Conservation (phyloP, 2,329 filamentous ascomycete species). For the Coniochaeta prunicola region DNA sequence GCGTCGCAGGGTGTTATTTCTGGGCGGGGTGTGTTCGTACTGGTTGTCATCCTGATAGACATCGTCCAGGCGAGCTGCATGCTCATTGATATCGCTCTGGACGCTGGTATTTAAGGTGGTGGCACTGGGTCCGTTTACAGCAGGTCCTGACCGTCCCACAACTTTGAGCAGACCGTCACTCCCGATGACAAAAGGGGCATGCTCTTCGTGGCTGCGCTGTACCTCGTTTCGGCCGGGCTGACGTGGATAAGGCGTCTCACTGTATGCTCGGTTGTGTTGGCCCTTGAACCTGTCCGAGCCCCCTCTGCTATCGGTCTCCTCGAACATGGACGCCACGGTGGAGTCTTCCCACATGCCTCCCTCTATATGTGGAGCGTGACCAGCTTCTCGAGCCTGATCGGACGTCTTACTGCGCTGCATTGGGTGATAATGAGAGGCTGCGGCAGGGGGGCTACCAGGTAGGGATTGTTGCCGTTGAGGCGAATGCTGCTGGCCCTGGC, state of each 20-base stretch:
- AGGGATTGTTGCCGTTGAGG: conserved; percentile 10
- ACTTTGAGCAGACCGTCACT: conserved; percentile 31
- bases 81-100: conserved; percentile 12
- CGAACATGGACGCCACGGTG: conserved; percentile 25
- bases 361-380: conserved; percentile 10
- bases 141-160: conserved; percentile 11
- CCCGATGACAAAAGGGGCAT: conserved; percentile 23
- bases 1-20: conserved; percentile 17
- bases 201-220: conserved; percentile 11
- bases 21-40: conserved; percentile 19
- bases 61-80: conserved; percentile 12
- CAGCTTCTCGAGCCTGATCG: conserved; percentile 15
- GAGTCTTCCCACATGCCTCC: conserved; percentile 28
- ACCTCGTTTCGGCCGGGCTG: conserved; percentile 7
- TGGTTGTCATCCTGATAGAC: conserved; percentile 16
- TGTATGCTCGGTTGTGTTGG: conserved; percentile 14
- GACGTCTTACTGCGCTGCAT: conserved; percentile 17
- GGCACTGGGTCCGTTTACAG: conserved; percentile 12
- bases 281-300: conserved; percentile 14
- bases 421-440: conserved; percentile 12
- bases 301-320: conserved; percentile 15
- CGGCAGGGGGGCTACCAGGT: neutral
- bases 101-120: conserved; percentile 12
- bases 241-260: conserved; percentile 10
- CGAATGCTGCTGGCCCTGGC: conserved; percentile 12